Evolutionary conservation across 2,329 filamentous ascomycete species (phyloP).

Genomic region (Phialophora tarda): DNA sequence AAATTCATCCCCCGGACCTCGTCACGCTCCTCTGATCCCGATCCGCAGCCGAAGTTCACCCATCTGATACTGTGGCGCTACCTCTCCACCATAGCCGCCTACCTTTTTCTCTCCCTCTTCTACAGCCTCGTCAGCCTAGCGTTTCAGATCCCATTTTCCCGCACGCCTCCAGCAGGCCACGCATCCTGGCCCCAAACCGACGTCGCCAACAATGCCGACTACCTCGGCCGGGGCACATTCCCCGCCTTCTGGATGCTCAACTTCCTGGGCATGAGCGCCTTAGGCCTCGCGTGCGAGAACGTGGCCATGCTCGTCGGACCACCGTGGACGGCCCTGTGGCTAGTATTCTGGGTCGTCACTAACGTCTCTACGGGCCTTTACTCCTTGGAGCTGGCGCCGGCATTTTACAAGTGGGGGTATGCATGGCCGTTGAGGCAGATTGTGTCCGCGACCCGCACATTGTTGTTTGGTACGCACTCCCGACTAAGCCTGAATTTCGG

Average conservation of each 20-base stretch:
- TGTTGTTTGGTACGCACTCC: constrained; percentile 65
- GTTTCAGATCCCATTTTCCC: constrained; percentile 66
- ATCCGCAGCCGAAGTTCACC: constrained; percentile 59
- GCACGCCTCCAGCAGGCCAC: constrained; percentile 47
- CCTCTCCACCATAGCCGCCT: constrained; percentile 61
- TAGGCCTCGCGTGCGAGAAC: constrained; percentile 69
- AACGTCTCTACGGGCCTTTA: constrained; percentile 68
- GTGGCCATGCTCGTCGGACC: constrained; percentile 66
- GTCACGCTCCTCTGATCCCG: constrained; percentile 44
- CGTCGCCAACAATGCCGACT: constrained; percentile 53
- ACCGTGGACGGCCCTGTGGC: constrained; percentile 64
- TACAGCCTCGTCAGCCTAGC: constrained; percentile 69
- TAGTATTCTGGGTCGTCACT: constrained; percentile 71
- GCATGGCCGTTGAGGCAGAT: constrained; percentile 68
- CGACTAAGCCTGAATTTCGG: constrained; percentile 63
- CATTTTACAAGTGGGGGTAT: constrained; percentile 67
- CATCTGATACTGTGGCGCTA: constrained; percentile 56
- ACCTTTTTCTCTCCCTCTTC: constrained; percentile 66
- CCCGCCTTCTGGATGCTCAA: constrained; percentile 69
- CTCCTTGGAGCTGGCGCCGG: constrained; percentile 62
- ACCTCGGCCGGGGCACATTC: constrained; percentile 64
- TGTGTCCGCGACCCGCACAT: constrained; percentile 64
- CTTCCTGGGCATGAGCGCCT: constrained; percentile 66
- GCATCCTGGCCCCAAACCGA: not conserved
- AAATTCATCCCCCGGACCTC: constrained; percentile 57